Base-by-base conservation (phyloP, 2,329 filamentous ascomycete genomes). In the Colletotrichum shisoi region DNA sequence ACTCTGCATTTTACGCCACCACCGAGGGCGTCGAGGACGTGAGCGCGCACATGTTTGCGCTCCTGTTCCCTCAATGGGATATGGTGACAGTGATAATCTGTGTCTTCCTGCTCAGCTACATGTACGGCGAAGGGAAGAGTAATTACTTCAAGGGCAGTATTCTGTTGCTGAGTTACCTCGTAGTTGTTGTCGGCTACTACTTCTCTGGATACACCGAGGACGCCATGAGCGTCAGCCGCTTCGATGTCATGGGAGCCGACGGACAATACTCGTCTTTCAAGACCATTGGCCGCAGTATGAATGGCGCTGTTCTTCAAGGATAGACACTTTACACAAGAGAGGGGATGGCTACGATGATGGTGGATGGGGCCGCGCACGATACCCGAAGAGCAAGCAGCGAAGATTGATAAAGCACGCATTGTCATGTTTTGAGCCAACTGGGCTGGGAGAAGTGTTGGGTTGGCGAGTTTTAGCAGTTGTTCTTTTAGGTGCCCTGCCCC, bases 121-220 rank as follows among this genome's bases (percentile, higher is more conserved):
- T 99, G 83, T 96, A 98, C 73, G 92, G 94, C 58, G 95, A 99
- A 80, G 95, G 95, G 46, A 99, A 99, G 87, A 98, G 94, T 83
- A 99, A 99, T 79, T 99, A 99, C 79, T 99, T 99, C 87, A 99
- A 99, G 82, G 95, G 95, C 58, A 96, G 92, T 71, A 97, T 98
- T 72, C 84, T 99, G 59, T 88, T 98, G 70, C 82, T 99, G 57
- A 95, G 92, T 40, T 99, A 99, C 77, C 79, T 98, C 27, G 95
- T 98, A 34, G 93, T 99, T 56, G 83, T 97, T 34, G 87, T 92
- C 51, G 95, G 95, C 1, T 99, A 96, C 82, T 98, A 93, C 79
- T 91, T 96, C 67, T 93, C 92, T 59, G 83, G 87, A 34, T 87
- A 76, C 72, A 82, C 82, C 15, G 77, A 81, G 17, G 80, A 80